A percentile compares a stretch with the other conserved stretches of the same genome.
Conservation (phyloP, 2,329 filamentous ascomycete genomes). For the Myriosclerotinia scirpicola region DNA sequence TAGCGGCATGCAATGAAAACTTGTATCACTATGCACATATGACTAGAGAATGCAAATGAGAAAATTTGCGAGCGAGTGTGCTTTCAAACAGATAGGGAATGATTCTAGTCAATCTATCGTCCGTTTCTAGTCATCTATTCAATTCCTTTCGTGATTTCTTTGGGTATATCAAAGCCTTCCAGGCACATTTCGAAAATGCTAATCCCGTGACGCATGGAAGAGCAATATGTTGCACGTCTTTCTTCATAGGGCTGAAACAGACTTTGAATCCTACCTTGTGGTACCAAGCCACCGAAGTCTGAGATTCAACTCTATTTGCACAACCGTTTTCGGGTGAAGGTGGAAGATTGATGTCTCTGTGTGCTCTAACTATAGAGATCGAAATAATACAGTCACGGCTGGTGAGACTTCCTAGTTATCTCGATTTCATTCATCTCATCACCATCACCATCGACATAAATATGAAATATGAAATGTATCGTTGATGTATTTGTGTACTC, state of each 20-base stretch:
- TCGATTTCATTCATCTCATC: too few relatives aligned
- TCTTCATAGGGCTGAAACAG: constrained; percentile 17
- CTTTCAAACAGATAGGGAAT: not conserved
- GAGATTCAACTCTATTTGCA: not conserved
- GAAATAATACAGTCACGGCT: too few relatives aligned
- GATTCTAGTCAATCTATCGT: too few relatives aligned
- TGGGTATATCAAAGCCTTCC: not conserved
- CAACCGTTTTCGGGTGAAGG: not conserved
- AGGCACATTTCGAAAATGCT: not conserved
- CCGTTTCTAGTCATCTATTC: not conserved
- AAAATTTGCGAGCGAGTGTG: not conserved
- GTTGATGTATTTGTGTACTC: too few relatives aligned
- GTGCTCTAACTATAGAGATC: not conserved
- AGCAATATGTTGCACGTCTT: constrained; percentile 5
- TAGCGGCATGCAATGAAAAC: not conserved
- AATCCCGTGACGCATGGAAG: not conserved
- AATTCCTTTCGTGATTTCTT: not conserved
- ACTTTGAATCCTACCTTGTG: constrained; percentile 2
- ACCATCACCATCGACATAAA: too few relatives aligned
- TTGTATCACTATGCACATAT: not conserved
- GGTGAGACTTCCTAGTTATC: too few relatives aligned
- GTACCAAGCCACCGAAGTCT: not conserved
- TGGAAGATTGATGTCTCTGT: not conserved
- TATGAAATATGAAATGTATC: not conserved
- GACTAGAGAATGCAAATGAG: not conserved